These are phyloP conservation scores for Wickerhamiella galacta DNA, from an alignment of 805 yeast species.

Conservation along the genomic window DNA sequence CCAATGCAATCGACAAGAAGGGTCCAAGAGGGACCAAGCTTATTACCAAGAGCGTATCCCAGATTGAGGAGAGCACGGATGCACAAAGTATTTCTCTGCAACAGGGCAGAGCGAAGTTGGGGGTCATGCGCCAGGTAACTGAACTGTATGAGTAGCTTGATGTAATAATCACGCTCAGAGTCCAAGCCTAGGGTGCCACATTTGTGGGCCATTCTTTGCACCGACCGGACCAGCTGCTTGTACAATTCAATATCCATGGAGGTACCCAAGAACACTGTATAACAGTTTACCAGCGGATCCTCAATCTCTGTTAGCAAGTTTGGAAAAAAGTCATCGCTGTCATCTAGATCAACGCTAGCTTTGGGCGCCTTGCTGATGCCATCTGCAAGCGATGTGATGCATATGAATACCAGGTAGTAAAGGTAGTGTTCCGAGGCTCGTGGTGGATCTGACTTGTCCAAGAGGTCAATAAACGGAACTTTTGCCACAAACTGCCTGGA, in stretches of 20 bases:
- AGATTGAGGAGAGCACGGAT: slow-evolving; percentile 64
- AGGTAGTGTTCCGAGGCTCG: slow-evolving; percentile 44
- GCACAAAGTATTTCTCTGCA: slow-evolving; percentile 55
- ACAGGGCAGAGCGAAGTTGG: slow-evolving; percentile 19
- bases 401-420: slow-evolving; percentile 37
- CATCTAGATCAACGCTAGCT: slow-evolving; percentile 2
- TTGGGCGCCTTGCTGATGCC: slow-evolving; percentile 33
- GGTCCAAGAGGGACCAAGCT: slow-evolving; percentile 51
- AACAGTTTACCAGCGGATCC: slow-evolving; percentile 26
- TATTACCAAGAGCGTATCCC: slow-evolving; percentile 68
- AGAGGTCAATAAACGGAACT: slow-evolving; percentile 47
- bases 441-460: slow-evolving; percentile 75
- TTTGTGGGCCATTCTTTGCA: slow-evolving; percentile 69
- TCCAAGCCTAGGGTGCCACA: slow-evolving; percentile 54
- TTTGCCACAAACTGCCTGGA: slow-evolving; percentile 8
- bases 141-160: slow-evolving; percentile 18
- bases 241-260: slow-evolving; percentile 56
- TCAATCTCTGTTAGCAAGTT: slow-evolving; percentile 6
- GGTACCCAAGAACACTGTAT: slow-evolving; percentile 40
- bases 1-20: slow-evolving; percentile 25
- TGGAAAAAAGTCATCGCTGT: not conserved
- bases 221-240: slow-evolving; percentile 47
- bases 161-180: slow-evolving; percentile 40
- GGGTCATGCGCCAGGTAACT: slow-evolving; percentile 9
- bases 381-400: slow-evolving; percentile 42